These are phyloP conservation scores for Geosiphon pyriformis DNA, from an alignment of 192 early-diverging fungal species.

Conservation along the genomic window DNA sequence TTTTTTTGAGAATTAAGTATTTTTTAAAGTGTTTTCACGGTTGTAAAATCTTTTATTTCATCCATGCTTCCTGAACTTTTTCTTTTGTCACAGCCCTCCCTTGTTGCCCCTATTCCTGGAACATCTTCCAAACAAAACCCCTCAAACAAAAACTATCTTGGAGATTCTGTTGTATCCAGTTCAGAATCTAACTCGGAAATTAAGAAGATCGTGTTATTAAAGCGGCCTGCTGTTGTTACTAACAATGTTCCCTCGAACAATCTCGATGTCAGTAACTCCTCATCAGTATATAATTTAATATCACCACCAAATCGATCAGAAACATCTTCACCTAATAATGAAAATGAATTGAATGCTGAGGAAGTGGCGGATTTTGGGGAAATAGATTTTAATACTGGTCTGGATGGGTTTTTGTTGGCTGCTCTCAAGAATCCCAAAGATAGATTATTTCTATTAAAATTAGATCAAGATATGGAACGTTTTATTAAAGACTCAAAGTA, in stretches of 20 bases:
- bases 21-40: background rate
- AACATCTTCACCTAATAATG: constrained; percentile 13
- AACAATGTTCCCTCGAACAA: constrained; percentile 6
- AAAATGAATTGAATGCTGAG: constrained; percentile 8
- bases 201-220: constrained; percentile 16
- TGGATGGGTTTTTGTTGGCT: constrained; percentile 58
- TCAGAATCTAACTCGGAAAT: background rate
- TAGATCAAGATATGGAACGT: constrained; percentile 56
- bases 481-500: constrained; percentile 58
- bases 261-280: background rate
- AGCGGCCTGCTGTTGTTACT: background rate
- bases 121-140: background rate
- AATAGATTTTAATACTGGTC: constrained; percentile 27
- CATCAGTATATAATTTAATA: background rate
- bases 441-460: constrained; percentile 61
- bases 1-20: background rate
- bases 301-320: constrained; percentile 7
- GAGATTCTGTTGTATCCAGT: constrained; percentile 2
- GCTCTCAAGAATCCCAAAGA: constrained; percentile 59
- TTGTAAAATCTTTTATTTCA: background rate
- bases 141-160: background rate
- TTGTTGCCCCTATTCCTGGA: constrained; percentile 14
- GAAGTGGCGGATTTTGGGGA: constrained; percentile 20
- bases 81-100: constrained; percentile 8
- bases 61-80: background rate